Percentiles rank a stretch among this genome's conserved stretches.
Conservation (phyloP, 2,329 filamentous ascomycete species). For the Colletotrichum noveboracense region DNA sequence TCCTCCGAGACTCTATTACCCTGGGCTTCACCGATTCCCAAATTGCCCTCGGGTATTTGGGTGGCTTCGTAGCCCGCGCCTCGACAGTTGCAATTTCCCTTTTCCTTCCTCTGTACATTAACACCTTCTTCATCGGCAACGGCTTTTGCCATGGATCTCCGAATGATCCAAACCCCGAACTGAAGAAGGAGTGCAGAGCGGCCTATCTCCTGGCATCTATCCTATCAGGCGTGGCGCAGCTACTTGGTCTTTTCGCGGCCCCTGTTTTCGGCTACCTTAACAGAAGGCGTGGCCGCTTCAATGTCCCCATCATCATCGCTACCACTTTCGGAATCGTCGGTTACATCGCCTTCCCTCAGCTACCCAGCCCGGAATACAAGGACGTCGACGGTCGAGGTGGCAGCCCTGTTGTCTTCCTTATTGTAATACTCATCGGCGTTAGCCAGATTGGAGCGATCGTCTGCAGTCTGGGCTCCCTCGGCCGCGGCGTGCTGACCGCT, state of each 20-base stretch:
- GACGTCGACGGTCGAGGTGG: constrained; percentile 70
- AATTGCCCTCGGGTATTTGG: constrained; percentile 88
- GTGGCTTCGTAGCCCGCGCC: constrained; percentile 92
- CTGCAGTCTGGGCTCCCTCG: constrained; percentile 88
- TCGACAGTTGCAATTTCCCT: constrained; percentile 95
- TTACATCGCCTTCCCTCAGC: constrained; percentile 77
- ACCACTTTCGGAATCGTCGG: constrained; percentile 78
- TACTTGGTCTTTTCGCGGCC: constrained; percentile 83
- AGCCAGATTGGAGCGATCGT: constrained; percentile 97
- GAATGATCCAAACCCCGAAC: constrained; percentile 69
- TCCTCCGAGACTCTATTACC: constrained; percentile 66
- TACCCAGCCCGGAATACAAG: constrained; percentile 77
- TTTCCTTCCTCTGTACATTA: constrained; percentile 92
- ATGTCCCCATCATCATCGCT: constrained; percentile 76
- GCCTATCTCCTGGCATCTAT: constrained; percentile 90
- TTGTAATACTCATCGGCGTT: constrained; percentile 82
- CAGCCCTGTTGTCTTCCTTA: constrained; percentile 71
- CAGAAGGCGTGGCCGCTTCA: constrained; percentile 69
- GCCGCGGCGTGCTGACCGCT: constrained; percentile 73
- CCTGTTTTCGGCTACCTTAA: constrained; percentile 87
- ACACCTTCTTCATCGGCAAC: constrained; percentile 83
- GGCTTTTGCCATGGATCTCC: constrained; percentile 77
- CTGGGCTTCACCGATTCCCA: constrained; percentile 78
- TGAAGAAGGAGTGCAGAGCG: constrained; percentile 83
- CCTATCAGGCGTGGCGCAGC: constrained; percentile 86